Evolutionary conservation across 2,329 filamentous ascomycete genomes (phyloP).

Genomic region (Trichoderma sp.): DNA sequence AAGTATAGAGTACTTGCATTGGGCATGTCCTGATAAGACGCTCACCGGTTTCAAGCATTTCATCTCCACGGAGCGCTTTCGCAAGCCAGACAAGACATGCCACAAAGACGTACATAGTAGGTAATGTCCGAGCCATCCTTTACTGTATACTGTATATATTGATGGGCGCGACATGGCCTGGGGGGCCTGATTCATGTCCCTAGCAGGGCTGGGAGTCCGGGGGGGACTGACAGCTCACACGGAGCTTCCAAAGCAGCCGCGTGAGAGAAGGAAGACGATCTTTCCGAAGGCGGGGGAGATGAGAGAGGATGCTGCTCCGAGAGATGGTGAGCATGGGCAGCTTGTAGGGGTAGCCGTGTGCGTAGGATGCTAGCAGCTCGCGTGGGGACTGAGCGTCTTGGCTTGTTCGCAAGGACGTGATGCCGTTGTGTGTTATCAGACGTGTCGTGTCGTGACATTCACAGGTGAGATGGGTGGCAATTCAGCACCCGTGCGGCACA

Average conservation of each 20-base stretch:
- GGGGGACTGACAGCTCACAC: slow-evolving; percentile 15
- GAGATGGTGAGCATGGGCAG: neutral
- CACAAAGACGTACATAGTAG: neutral
- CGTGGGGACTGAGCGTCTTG: neutral
- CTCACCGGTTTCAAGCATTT: slow-evolving; percentile 11
- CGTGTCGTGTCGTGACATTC: neutral
- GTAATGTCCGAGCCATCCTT: slow-evolving; percentile 17
- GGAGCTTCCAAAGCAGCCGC: neutral
- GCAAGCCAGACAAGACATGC: neutral
- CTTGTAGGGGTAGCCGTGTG: neutral
- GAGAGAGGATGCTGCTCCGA: neutral
- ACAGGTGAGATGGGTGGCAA: neutral
- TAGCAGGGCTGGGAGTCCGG: slow-evolving; percentile 11
- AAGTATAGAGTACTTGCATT: neutral
- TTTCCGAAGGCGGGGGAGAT: slow-evolving; percentile 6
- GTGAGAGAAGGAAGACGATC: slow-evolving; percentile 1
- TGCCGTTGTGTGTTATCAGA: neutral
- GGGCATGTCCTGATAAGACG: neutral
- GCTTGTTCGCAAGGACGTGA: neutral
- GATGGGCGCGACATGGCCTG: neutral
- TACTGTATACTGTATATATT: too few relatives aligned
- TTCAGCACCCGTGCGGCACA: neutral
- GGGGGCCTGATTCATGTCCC: slow-evolving; percentile 13
- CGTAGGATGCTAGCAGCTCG: neutral
- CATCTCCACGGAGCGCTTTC: neutral